phyloP scores from a whole-genome alignment of 2,329 filamentous ascomycete genomes.

The Claviceps sp. region DNA sequence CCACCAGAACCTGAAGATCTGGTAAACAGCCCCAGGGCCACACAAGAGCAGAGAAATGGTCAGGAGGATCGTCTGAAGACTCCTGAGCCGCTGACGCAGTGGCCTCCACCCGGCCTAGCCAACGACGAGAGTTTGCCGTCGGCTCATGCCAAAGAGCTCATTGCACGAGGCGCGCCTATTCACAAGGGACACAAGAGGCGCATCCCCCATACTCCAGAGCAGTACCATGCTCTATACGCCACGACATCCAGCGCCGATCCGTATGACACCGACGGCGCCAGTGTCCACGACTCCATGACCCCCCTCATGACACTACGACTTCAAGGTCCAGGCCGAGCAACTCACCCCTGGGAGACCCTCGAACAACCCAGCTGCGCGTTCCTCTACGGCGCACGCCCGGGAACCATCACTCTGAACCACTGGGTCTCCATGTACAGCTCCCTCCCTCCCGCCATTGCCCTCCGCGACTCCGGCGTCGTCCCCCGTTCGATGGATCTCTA shows the following conservation, averaged over 20 bases:
- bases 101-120: conserved; percentile 42
- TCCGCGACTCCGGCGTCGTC: conserved; percentile 43
- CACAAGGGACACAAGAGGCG: conserved; percentile 40
- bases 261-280: conserved; percentile 32
- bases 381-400: conserved; percentile 50
- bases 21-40: neutral
- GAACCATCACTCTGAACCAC: conserved; percentile 59
- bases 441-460: conserved; percentile 39
- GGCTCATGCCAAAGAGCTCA: conserved; percentile 41
- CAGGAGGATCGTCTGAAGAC: neutral
- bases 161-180: conserved; percentile 42
- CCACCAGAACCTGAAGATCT: conserved; percentile 12
- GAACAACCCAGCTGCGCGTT: conserved; percentile 63
- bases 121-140: conserved; percentile 37
- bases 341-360: conserved; percentile 53
- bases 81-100: conserved; percentile 19
- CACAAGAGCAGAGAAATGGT: conserved; percentile 1
- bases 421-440: conserved; percentile 49
- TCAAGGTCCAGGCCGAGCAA: conserved; percentile 27
- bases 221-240: conserved; percentile 43
- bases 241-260: conserved; percentile 31
- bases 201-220: conserved; percentile 40
- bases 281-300: conserved; percentile 41
- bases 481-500: conserved; percentile 48
- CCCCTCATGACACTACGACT: conserved; percentile 44